phyloP scores from a whole-genome alignment of 371 early-diverging fungal genomes.

The Mucor irregularis region DNA sequence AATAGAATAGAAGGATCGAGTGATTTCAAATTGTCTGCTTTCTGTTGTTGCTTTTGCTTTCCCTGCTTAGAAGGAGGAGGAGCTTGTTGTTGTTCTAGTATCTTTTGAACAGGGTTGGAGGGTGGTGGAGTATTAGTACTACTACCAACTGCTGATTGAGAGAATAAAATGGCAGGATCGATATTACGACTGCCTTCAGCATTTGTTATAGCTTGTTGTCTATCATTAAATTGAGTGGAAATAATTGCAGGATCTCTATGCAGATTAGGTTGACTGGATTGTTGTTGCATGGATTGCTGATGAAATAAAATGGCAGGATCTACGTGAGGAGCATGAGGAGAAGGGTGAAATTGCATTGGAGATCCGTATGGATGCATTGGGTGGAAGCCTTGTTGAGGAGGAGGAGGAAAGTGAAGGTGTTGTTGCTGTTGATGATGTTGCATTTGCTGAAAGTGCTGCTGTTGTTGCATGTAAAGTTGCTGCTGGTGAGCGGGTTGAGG shows the following conservation, averaged over 20 bases:
- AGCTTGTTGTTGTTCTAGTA: background rate
- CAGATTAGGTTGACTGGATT: background rate
- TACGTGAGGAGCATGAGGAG: background rate
- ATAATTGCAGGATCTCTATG: conserved; percentile 12
- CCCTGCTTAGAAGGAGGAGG: too few species aligned
- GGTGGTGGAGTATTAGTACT: too few species aligned
- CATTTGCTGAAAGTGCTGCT: background rate
- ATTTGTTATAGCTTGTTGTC: background rate
- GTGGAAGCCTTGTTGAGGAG: background rate
- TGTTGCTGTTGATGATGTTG: background rate
- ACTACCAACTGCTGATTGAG: background rate
- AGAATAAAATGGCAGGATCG: conserved; percentile 9
- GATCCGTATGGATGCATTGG: background rate
- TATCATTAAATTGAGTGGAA: conserved; percentile 1
- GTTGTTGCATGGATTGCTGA: conserved; percentile 1
- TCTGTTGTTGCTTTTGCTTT: background rate
- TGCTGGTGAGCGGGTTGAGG: background rate
- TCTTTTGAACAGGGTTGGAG: too few species aligned
- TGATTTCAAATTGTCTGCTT: background rate
- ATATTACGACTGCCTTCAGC: background rate
- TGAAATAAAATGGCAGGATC: conserved; percentile 13
- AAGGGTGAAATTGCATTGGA: background rate
- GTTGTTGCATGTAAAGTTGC: background rate
- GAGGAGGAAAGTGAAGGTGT: background rate
- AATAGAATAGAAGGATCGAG: background rate